Conservation (phyloP, 148 eudicot genomes). For the Talinum fruticosum region DNA sequence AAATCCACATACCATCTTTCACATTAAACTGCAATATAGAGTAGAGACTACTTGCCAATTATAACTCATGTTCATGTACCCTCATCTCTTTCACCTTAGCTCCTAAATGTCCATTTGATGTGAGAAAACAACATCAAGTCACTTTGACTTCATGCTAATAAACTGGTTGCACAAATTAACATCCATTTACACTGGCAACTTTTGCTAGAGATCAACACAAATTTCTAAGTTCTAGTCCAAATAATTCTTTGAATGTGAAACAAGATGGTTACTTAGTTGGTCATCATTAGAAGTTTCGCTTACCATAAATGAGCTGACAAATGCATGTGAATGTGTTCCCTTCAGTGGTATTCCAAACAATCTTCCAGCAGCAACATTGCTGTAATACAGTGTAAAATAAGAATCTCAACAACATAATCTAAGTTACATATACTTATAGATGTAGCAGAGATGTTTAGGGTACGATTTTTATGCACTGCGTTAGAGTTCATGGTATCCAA, state of each 20-base stretch:
- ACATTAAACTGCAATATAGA: background rate
- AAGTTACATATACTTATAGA: background rate
- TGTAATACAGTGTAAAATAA: conserved; percentile 28
- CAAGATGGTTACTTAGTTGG: background rate
- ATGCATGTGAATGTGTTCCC: conserved; percentile 99
- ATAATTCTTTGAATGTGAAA: background rate
- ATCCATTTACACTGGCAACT: background rate
- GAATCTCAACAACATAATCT: conserved; percentile 15
- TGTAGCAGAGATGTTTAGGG: background rate
- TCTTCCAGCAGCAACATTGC: conserved; percentile 95
- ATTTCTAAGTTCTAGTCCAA: background rate
- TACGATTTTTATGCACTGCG: background rate
- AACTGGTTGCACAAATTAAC: background rate
- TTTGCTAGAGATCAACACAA: background rate
- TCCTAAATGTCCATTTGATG: background rate
- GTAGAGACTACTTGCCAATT: background rate
- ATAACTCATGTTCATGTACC: background rate
- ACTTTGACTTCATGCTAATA: background rate
- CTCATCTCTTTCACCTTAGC: background rate
- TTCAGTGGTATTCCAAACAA: conserved; percentile 93
- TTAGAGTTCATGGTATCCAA: background rate
- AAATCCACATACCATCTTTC: background rate
- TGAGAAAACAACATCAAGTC: background rate
- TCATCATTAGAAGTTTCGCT: background rate
- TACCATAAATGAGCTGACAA: conserved; percentile 95